These are phyloP conservation scores for Eucalyptus coolabah DNA, from an alignment of 345 rosid genomes.

Conservation along the genomic window DNA sequence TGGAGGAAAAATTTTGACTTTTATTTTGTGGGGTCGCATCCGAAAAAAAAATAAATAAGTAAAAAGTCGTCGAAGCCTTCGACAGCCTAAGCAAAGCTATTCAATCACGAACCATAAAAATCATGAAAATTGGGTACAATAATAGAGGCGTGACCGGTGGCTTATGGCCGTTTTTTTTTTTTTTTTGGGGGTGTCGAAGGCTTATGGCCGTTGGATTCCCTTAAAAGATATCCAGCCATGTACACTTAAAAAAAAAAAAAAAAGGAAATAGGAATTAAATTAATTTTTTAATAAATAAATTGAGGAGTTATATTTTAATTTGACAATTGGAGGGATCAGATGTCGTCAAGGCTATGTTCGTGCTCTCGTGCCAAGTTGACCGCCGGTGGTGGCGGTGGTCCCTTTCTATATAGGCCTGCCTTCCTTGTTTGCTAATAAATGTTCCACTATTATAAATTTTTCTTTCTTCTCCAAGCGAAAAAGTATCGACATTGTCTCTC, in stretches of 20 bases:
- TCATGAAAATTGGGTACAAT: background rate
- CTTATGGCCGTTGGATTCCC: background rate
- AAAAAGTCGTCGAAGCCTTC: background rate
- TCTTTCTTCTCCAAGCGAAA: background rate
- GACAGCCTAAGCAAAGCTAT: background rate
- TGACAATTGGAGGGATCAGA: background rate
- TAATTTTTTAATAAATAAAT: background rate
- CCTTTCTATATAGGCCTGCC: background rate
- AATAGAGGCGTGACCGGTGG: background rate
- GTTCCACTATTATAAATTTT: background rate
- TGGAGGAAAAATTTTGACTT: background rate
- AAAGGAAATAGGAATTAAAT: background rate
- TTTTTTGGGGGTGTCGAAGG: no score
- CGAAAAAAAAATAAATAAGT: background rate
- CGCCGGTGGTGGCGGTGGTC: background rate
- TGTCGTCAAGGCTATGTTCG: background rate
- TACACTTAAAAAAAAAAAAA: background rate
- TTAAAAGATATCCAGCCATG: background rate
- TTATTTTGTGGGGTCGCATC: background rate
- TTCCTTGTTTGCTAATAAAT: background rate
- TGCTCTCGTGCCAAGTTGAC: background rate
- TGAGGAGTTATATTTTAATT: background rate
- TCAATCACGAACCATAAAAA: background rate
- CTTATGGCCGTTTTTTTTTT: background rate
- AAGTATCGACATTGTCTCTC: background rate